phyloP scores from a whole-genome alignment of 1,284 basidiomycete species.

The Heterobasidion occidentale region DNA sequence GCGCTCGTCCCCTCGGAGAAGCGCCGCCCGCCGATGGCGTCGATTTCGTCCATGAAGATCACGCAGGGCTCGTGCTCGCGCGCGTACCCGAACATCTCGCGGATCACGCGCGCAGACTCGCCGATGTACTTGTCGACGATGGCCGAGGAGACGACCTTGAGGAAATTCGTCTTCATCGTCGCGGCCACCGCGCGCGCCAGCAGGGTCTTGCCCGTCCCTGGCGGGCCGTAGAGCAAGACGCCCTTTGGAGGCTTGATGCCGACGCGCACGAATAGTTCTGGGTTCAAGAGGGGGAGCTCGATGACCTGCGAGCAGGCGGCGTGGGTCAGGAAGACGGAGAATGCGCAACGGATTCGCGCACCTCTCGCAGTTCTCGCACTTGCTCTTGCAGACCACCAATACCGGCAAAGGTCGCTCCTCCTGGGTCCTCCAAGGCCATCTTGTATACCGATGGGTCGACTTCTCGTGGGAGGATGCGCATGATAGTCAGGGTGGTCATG shows the following conservation, averaged over 20 bases:
- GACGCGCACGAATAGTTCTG: slow-evolving; percentile 91
- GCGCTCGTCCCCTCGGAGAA: slow-evolving; percentile 99
- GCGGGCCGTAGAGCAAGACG: slow-evolving; percentile 88
- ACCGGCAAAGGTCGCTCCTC: slow-evolving; percentile 91
- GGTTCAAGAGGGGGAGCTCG: slow-evolving; percentile 91
- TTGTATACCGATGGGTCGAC: slow-evolving; percentile 99
- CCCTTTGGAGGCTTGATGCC: slow-evolving; percentile 97
- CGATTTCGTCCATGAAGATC: slow-evolving; percentile 99
- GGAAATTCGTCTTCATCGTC: slow-evolving; percentile 93
- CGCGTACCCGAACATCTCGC: slow-evolving; percentile 99
- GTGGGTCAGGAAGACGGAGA: neutral
- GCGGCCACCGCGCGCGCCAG: slow-evolving; percentile 95
- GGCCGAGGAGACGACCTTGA: slow-evolving; percentile 98
- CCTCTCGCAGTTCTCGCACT: slow-evolving; percentile 94
- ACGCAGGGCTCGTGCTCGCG: slow-evolving; percentile 97
- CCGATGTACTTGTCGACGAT: slow-evolving; percentile 99
- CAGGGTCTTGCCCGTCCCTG: slow-evolving; percentile 94
- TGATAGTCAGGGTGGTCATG: slow-evolving; percentile 99
- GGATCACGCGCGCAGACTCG: slow-evolving; percentile 89
- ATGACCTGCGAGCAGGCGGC: slow-evolving; percentile 58
- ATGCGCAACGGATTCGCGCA: slow-evolving; percentile 21
- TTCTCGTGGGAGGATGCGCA: slow-evolving; percentile 96
- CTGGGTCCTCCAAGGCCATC: slow-evolving; percentile 98
- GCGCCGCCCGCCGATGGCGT: slow-evolving; percentile 91
- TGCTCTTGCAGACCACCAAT: slow-evolving; percentile 96